Base-by-base conservation (phyloP, 75 land plant genomes). In the Pinus tabuliformis region DNA sequence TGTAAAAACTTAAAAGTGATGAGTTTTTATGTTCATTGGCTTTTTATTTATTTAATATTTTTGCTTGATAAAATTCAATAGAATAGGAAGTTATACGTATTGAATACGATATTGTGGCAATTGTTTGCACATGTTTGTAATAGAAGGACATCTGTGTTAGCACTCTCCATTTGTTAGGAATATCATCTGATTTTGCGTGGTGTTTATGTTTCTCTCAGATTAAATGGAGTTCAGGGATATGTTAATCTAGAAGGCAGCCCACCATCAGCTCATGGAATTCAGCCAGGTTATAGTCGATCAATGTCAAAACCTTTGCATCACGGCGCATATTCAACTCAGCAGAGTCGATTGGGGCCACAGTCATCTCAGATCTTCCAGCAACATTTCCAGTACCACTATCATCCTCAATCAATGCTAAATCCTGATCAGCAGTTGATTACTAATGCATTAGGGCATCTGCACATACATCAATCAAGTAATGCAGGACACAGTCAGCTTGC, bases 301-400 rank as follows among this genome's bases (percentile, higher is more conserved):
- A 68, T 77, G 68, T 59, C 89, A 62, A 84, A 84, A 70, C 70
- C 80, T 54, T 75, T 86, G 39, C 74, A 78, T 73, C 81, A 78
- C 37, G 73, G 70, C 63, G 58, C 85, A 37, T 81, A 87, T 66
- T 30, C 75, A 8, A 21, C 52, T 24, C 56, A 71, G 30, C 90
- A 85, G 76, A 89, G 83, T 74, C 83, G 84, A 64, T 77, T 86
- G 54, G 82, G 88, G 7, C 89, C 79, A 62, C 88, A 81, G 61
- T 61, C 81, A 15, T 20, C 62, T 76, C 86, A 73, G 28, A 64
- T 74, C 49, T 81, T 68, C 62, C 82, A 72, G 63, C 78, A 79
- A 57, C 75, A n/a, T 59, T 37, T 78, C 15, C 73, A 78, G 15
- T 2, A 80, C 17, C 75, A 73, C 30, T 17, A 52, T 52, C 63